Conservation (phyloP, 352 stramenopile species). For the Globisporangium alternatum region DNA sequence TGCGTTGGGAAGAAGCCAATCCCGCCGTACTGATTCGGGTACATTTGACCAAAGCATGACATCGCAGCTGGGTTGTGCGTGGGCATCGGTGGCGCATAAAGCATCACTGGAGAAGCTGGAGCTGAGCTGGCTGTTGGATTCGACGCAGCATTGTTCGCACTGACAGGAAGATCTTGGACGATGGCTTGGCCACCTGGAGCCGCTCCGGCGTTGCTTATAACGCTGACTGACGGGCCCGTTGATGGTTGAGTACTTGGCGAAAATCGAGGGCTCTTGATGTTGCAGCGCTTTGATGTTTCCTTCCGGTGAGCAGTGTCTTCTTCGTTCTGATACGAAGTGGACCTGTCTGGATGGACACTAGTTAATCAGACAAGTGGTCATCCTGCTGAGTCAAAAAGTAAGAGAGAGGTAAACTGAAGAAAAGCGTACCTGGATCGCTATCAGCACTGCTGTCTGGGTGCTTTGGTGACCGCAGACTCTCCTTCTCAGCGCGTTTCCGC, state of each 20-base stretch:
- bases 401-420: neutral
- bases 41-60: conserved; percentile 8
- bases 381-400: neutral
- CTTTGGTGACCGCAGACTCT: neutral
- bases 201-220: neutral
- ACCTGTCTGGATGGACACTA: neutral
- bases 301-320: neutral
- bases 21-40: neutral
- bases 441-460: neutral
- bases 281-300: neutral
- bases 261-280: neutral
- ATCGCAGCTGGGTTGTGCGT: neutral
- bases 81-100: neutral
- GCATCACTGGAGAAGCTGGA: neutral
- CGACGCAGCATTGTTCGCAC: neutral
- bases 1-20: neutral
- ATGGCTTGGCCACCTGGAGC: neutral
- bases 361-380: neutral
- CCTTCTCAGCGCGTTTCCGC: neutral
- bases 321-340: neutral
- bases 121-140: neutral
- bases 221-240: neutral
- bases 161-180: neutral
- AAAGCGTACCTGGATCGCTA: neutral
- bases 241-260: neutral